Evolutionary conservation across 176 grass and related monocot genomes (phyloP).

Genomic region (Saccharum spontaneum): DNA sequence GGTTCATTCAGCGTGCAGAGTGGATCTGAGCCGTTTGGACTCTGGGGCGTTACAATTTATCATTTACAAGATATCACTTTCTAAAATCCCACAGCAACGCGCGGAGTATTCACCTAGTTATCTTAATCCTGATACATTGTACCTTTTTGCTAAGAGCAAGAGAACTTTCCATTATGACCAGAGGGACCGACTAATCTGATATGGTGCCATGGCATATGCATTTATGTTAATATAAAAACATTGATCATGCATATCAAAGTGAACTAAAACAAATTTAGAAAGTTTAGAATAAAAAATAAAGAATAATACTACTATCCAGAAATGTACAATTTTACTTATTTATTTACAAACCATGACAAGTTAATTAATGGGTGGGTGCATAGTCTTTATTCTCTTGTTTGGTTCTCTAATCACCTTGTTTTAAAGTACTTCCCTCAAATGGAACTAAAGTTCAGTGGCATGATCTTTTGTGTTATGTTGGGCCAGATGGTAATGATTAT

Average conservation of each 20-base stretch:
- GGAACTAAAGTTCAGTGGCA: conserved; percentile 16
- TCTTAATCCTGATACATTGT: background rate
- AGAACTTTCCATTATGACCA: background rate
- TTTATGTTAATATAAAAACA: background rate
- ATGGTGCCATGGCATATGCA: background rate
- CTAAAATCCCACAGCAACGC: too few species aligned
- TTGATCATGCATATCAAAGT: background rate
- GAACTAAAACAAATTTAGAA: background rate
- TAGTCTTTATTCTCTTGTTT: background rate
- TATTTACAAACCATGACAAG: background rate
- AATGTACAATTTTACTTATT: background rate
- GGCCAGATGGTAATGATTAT: background rate
- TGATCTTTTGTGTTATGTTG: background rate
- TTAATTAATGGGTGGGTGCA: background rate
- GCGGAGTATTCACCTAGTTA: background rate
- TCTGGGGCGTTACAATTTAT: too few species aligned
- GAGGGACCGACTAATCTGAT: background rate
- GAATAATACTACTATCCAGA: background rate
- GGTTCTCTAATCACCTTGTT: background rate
- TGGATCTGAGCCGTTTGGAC: too few species aligned
- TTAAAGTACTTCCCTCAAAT: conserved; percentile 1
- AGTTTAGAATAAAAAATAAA: conserved; percentile 2
- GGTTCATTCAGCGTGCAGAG: too few species aligned
- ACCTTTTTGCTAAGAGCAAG: too few species aligned
- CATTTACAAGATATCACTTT: too few species aligned